These are phyloP conservation scores for Stentor coeruleus DNA, from an alignment of 73 alveolate genomes.

Conservation along the genomic window DNA sequence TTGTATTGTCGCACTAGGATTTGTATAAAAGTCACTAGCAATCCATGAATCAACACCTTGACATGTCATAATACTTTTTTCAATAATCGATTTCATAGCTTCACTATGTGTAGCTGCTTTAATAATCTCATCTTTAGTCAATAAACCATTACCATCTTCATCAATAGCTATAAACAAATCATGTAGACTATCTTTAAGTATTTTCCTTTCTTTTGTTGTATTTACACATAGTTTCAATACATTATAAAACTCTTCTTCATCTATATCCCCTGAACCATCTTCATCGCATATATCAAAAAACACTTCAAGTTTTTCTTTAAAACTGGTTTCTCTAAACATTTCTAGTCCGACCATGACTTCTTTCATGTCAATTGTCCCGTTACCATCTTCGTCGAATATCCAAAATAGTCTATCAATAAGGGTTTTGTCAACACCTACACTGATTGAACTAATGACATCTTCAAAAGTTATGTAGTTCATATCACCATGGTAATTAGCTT, in stretches of 20 bases:
- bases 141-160: constrained; percentile 70
- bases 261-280: constrained; percentile 63
- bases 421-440: constrained; percentile 42
- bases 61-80: constrained; percentile 49
- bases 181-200: constrained; percentile 49
- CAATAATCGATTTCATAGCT: constrained; percentile 41
- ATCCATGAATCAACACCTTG: constrained; percentile 60
- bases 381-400: constrained; percentile 78
- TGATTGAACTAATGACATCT: constrained; percentile 32
- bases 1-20: constrained; percentile 47
- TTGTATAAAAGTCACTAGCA: constrained; percentile 58
- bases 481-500: constrained; percentile 34
- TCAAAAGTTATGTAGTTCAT: background rate
- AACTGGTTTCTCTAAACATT: constrained; percentile 61
- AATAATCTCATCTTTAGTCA: constrained; percentile 53
- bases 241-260: constrained; percentile 63
- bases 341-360: constrained; percentile 75
- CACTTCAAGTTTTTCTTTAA: constrained; percentile 67
- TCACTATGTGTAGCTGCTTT: constrained; percentile 48
- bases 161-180: constrained; percentile 61
- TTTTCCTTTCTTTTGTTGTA: constrained; percentile 55
- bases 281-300: constrained; percentile 80
- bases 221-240: constrained; percentile 52
- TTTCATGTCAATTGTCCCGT: constrained; percentile 70
- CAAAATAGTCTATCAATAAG: constrained; percentile 40